Conservation (phyloP, 495 filamentous ascomycete genomes). For the Chaetomium fimeti region DNA sequence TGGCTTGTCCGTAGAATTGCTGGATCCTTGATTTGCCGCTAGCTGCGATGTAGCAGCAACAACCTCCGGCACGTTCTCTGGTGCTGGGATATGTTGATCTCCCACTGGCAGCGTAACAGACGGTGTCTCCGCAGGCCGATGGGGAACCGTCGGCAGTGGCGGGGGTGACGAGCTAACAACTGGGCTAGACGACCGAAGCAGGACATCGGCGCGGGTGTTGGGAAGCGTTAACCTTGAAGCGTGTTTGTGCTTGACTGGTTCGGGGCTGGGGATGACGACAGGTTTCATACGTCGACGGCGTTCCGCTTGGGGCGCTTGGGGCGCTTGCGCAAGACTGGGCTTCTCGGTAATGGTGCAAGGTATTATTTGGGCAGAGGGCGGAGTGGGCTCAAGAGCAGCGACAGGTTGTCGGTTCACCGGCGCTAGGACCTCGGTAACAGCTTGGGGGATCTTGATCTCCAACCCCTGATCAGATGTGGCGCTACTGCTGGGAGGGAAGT, state of each 20-base stretch:
- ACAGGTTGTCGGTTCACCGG: constrained; percentile 26
- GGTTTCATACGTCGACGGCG: constrained; percentile 24
- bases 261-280: constrained; percentile 11
- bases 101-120: neutral
- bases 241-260: neutral
- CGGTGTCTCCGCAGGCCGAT: neutral
- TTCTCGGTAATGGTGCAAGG: constrained; percentile 32
- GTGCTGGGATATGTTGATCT: neutral
- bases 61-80: neutral
- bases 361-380: constrained; percentile 46
- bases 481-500: constrained; percentile 39
- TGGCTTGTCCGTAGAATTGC: constrained; percentile 14
- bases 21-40: constrained; percentile 8
- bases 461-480: constrained; percentile 50
- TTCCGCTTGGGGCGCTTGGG: constrained; percentile 4
- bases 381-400: constrained; percentile 31
- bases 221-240: neutral
- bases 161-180: neutral
- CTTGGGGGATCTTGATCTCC: constrained; percentile 53
- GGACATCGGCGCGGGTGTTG: neutral
- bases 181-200: neutral
- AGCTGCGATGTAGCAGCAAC: constrained; percentile 3
- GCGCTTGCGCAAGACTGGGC: neutral
- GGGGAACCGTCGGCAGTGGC: no score
- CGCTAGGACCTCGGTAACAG: constrained; percentile 40